Percentiles rank a stretch among this genome's conserved stretches.
Evolutionary conservation across 225 moss, liverwort and hornwort species (phyloP).

Genomic region (Straminergon stramineum): DNA sequence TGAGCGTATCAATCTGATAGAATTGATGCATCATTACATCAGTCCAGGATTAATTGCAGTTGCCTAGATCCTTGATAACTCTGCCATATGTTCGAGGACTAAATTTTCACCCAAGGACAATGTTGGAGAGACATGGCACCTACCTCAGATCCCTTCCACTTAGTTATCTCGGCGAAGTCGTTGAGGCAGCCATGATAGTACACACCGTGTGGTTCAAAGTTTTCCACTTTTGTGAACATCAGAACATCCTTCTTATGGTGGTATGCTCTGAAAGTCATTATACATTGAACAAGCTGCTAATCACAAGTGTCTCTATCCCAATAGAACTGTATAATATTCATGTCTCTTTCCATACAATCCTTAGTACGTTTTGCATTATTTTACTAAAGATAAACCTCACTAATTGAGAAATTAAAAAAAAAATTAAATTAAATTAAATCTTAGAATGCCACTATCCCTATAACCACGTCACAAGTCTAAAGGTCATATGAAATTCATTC

Average conservation of each 20-base stretch:
- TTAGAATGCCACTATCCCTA: neutral
- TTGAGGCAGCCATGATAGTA: conserved; percentile 97
- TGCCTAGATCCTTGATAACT: neutral
- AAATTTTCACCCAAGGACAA: neutral
- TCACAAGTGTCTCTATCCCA: neutral
- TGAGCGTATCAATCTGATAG: neutral
- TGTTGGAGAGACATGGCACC: neutral
- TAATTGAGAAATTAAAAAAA: neutral
- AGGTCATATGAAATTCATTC: neutral
- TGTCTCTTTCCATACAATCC: neutral
- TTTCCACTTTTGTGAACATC: conserved; percentile 63
- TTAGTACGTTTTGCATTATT: neutral
- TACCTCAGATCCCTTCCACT: conserved; percentile 91
- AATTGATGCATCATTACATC: neutral
- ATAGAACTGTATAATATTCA: neutral
- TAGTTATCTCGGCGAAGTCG: conserved; percentile 63
- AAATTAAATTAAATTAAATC: too few species aligned
- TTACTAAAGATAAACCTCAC: neutral
- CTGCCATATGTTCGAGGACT: neutral
- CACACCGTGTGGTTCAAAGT: conserved; percentile 70
- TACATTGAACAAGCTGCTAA: neutral
- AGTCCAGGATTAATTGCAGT: neutral
- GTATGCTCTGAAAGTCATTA: conserved; percentile 35
- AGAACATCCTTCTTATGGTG: conserved; percentile 67
- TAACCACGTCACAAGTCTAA: neutral